Evolutionary conservation across 2,329 filamentous ascomycete species (phyloP).

Genomic region (Fusarium nisikadoi): DNA sequence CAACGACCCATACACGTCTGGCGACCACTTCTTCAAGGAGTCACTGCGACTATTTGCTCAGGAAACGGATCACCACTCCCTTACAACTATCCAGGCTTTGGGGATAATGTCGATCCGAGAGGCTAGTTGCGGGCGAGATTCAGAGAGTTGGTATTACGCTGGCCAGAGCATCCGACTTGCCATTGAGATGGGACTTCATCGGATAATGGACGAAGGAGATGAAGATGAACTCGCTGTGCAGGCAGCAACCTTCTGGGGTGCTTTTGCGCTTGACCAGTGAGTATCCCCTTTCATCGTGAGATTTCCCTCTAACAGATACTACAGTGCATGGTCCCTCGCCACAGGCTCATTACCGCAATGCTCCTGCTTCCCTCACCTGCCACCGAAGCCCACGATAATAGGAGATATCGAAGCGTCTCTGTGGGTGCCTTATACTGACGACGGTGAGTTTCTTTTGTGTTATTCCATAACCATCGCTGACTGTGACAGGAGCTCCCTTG

Average conservation of each 20-base stretch:
- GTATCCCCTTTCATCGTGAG: constrained; percentile 40
- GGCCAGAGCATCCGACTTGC: constrained; percentile 78
- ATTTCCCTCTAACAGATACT: constrained; percentile 32
- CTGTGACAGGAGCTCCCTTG: constrained; percentile 59
- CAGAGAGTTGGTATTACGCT: constrained; percentile 77
- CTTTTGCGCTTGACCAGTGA: constrained; percentile 72
- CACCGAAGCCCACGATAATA: constrained; percentile 69
- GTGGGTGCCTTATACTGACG: constrained; percentile 69
- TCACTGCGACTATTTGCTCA: constrained; percentile 69
- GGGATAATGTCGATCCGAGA: constrained; percentile 81
- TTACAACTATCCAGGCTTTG: constrained; percentile 79
- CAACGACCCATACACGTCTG: constrained; percentile 71
- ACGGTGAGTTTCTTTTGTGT: constrained; percentile 56
- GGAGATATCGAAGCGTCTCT: constrained; percentile 68
- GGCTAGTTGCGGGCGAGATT: constrained; percentile 77
- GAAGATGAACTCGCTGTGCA: constrained; percentile 68
- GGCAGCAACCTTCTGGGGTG: constrained; percentile 70
- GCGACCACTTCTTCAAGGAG: constrained; percentile 80
- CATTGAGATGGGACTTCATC: constrained; percentile 76
- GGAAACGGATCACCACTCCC: constrained; percentile 66
- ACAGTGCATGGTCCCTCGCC: constrained; percentile 72
- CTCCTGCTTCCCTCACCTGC: constrained; percentile 66
- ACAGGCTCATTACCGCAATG: constrained; percentile 70
- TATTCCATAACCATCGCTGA: background rate
- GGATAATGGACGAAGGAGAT: constrained; percentile 59